Base-by-base conservation (phyloP, 805 yeast species). In the Metschnikowia lochheadii region DNA sequence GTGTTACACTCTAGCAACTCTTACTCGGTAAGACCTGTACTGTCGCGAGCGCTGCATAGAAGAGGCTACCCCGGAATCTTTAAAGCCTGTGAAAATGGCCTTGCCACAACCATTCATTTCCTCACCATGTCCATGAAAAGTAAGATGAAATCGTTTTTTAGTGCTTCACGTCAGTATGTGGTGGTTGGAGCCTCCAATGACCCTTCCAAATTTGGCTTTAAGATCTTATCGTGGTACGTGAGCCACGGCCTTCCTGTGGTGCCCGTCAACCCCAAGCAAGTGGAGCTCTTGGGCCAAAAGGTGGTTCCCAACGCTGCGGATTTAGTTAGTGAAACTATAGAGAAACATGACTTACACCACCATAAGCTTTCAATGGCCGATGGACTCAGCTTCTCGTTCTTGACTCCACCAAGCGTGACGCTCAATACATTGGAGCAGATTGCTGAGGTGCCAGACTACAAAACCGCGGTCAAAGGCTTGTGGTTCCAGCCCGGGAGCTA, bases 401-500 rank as follows among this genome's bases (percentile, higher is more conserved):
- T 88, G 47, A 87, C 96, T 0, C 91, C 95, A 2, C 94, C 96
- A 1, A 61, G 63, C 0, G 77, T 84, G 3, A 80, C 89, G 1
- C 55, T 55, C 2, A 44, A 53, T 2, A 72, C 76, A 0, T 62
- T 74, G 32, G 56, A 62, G 35, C 69, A 66, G 40, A 68, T 76
- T 15, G 63, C 73, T 6, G 62, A 75, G 0, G 60, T 83, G 35
- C 64, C 72, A 10, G 72, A 72, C 14, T 66, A 79, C 50, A 58
- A 65, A 31, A 46, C 60, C 14, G 49, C 67, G 0, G 67, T 85
- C 14, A 78, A 77, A 57, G 82, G 84, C 1, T 68, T 87, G 14
- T 89, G 96, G 96, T 83, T 86, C 56, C 96, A 88, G 61, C 96
- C 96, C 0, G 96, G 95, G 0, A 79, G 89, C 20, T 87, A 79